Evolutionary conservation across 805 yeast genomes (phyloP).

Genomic region (Candida palmyrensis): DNA sequence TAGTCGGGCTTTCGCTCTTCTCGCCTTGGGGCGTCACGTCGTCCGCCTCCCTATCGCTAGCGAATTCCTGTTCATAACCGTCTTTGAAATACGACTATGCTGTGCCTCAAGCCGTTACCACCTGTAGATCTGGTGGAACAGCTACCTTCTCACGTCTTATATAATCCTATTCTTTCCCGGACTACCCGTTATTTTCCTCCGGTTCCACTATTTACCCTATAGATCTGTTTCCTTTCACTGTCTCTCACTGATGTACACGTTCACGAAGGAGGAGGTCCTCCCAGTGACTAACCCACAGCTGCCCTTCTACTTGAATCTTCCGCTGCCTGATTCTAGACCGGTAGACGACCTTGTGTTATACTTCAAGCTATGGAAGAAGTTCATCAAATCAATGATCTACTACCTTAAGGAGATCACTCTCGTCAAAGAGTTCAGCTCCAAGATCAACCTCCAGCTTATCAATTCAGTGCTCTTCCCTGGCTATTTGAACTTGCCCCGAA

Average conservation of each 20-base stretch:
- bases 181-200: too few species aligned
- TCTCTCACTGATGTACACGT: slow-evolving; percentile 2
- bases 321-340: slow-evolving; percentile 33
- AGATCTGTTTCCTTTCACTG: too few species aligned
- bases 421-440: slow-evolving; percentile 42
- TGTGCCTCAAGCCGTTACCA: too few species aligned
- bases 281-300: slow-evolving; percentile 30
- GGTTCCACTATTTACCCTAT: too few species aligned
- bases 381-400: slow-evolving; percentile 30
- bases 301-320: slow-evolving; percentile 37
- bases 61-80: too few species aligned
- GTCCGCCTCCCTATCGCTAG: too few species aligned
- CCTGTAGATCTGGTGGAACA: too few species aligned
- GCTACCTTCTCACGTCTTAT: too few species aligned
- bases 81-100: too few species aligned
- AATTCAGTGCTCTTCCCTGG: slow-evolving; percentile 37
- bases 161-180: too few species aligned
- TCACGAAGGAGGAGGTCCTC: slow-evolving; percentile 27
- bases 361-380: slow-evolving; percentile 38
- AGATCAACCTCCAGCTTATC: slow-evolving; percentile 33
- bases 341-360: slow-evolving; percentile 31
- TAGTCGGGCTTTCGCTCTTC: too few species aligned
- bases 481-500: slow-evolving; percentile 36
- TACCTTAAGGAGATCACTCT: slow-evolving; percentile 40
- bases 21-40: too few species aligned